These are phyloP conservation scores for Nicotiana tomentosiformis DNA, from an alignment of 257 asterid genomes.

Conservation along the genomic window DNA sequence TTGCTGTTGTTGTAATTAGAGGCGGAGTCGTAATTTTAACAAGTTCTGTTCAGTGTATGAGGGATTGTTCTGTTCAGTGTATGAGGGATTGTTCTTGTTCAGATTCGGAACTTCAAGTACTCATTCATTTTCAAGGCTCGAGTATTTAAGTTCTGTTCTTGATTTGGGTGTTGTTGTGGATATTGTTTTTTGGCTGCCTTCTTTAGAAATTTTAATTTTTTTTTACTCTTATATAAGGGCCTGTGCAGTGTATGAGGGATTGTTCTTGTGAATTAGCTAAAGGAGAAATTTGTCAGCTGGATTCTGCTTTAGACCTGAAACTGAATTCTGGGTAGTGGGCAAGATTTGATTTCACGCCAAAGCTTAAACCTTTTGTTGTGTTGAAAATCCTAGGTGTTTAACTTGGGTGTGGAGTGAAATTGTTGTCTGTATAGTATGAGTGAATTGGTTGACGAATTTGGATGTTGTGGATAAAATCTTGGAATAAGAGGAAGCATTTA, in stretches of 20 bases:
- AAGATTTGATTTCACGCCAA: not conserved
- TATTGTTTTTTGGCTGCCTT: not conserved
- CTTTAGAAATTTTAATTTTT: slow-evolving; percentile 12
- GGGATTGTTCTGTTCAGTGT: too few relatives aligned
- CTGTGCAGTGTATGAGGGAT: slow-evolving; percentile 2
- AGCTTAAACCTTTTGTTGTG: not conserved
- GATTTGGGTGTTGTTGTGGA: not conserved
- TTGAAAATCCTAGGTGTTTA: not conserved
- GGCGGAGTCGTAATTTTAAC: too few relatives aligned
- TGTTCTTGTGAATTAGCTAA: not conserved
- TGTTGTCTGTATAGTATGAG: not conserved
- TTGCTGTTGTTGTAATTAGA: too few relatives aligned
- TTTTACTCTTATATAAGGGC: slow-evolving; percentile 16
- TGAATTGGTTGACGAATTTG: not conserved
- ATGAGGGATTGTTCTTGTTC: too few relatives aligned
- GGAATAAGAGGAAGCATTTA: not conserved
- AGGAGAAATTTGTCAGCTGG: not conserved
- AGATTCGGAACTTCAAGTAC: too few relatives aligned
- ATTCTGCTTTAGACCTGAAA: not conserved
- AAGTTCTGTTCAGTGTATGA: too few relatives aligned
- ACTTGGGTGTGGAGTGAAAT: not conserved
- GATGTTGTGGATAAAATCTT: not conserved
- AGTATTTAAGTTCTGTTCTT: too few relatives aligned
- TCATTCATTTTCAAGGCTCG: too few relatives aligned
- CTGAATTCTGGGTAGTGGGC: not conserved